Evolutionary conservation across 1,139 yeast genomes (phyloP).

Genomic region (Saccharomyces hybrid): DNA sequence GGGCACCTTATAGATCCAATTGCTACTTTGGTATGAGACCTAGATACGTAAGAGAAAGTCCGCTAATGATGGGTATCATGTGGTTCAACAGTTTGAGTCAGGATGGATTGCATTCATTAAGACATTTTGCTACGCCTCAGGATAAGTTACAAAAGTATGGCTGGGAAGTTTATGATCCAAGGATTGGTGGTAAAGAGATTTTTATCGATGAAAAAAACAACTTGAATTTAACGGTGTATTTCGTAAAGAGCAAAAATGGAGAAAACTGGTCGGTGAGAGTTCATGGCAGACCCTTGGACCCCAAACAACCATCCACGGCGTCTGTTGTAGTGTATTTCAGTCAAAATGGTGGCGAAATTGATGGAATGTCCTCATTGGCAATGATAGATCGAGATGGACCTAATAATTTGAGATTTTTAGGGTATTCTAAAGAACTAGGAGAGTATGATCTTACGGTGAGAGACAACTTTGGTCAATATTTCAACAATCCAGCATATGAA

Average conservation of each 20-base stretch:
- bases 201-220: conserved; percentile 63
- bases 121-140: conserved; percentile 71
- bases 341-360: conserved; percentile 43
- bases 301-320: conserved; percentile 44
- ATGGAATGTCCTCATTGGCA: conserved; percentile 44
- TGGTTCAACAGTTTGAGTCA: conserved; percentile 73
- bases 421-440: conserved; percentile 51
- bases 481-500: conserved; percentile 26
- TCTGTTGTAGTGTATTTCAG: conserved; percentile 67
- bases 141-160: conserved; percentile 70
- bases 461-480: conserved; percentile 44
- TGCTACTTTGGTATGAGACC: conserved; percentile 84
- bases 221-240: conserved; percentile 59
- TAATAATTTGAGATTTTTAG: conserved; percentile 41
- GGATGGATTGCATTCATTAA: conserved; percentile 49
- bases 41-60: conserved; percentile 50
- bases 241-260: conserved; percentile 67
- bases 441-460: conserved; percentile 45
- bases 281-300: conserved; percentile 51
- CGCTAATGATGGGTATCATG: conserved; percentile 74
- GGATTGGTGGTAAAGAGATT: conserved; percentile 76
- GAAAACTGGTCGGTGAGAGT: conserved; percentile 69
- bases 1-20: conserved; percentile 95
- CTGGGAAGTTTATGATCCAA: conserved; percentile 82
- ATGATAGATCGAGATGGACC: conserved; percentile 30